Evolutionary conservation across 169 alveolate species (phyloP), one percentile per base, ranked within the genome.

Genomic region (Theileria luwenshuni): DNA sequence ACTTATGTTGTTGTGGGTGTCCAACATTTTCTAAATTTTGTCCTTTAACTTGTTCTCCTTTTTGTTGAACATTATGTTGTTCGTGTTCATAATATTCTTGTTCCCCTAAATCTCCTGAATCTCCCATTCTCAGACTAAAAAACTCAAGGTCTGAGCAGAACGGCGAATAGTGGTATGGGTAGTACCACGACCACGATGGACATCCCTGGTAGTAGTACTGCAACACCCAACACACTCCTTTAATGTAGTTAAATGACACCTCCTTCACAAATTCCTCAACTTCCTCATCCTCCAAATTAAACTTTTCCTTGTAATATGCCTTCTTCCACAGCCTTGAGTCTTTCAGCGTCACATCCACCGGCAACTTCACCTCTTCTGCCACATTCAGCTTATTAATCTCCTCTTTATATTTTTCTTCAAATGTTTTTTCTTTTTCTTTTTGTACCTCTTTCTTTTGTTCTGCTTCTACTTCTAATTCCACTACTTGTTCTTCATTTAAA

Each of bases 101-200:
- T 10, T 38, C 45, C 5, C 45, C 45, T 7, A 5, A 5, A 38
- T 38, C 45, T 5, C 45, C 45, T 38, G 17, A 7, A 2, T 38
- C 45, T 5, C 10, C 5, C 17, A 5, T 77, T 58, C 58, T 88
- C 27, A 59, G 81, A 75, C 47, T 90, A 64, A 81, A 91, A 74
- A 81, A 81, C 12, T 77, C 85, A 74, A 98, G 90, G 86, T 97
- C 99, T 13, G 95, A 86, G 28, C 98, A 97, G 90, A 96, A 95
- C 42, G 99, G 99, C 32, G 99, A 99, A 85, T 97, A 98, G 86
- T 97, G 99, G 83, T 86, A 98, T 23, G 99, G 99, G 83, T 96
- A 98, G 91, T 81, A 97, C 99, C 99, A 98, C 59, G 93, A 95
- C 99, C 99, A 98, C 86, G 97, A 91, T 52, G 92, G 93, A 43